Conservation (phyloP, 176 grass and related monocot genomes). For the Rhynchospora breviuscula region DNA sequence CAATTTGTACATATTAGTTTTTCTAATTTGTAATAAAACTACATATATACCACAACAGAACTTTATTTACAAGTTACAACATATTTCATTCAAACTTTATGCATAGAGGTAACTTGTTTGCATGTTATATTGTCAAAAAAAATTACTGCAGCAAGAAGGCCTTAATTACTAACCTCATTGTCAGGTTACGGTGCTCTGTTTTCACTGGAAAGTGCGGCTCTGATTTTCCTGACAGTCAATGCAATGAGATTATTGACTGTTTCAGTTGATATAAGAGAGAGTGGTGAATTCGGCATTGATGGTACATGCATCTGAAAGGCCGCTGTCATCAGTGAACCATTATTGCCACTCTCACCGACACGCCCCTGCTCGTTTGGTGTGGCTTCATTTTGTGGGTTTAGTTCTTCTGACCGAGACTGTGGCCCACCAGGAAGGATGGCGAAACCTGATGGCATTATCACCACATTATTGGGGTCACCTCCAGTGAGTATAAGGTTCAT, state of each 20-base stretch:
- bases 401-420: not conserved
- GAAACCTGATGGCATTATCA: conserved; percentile 59
- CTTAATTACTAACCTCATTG: not conserved
- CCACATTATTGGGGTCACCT: conserved; percentile 47
- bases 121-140: not conserved
- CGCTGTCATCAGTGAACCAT: conserved; percentile 53
- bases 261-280: conserved; percentile 52
- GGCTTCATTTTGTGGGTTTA: not conserved
- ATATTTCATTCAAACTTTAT: not conserved
- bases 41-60: not conserved
- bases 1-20: not conserved
- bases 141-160: not conserved
- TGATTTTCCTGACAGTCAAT: conserved; percentile 65
- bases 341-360: not conserved
- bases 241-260: conserved; percentile 69
- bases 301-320: conserved; percentile 78
- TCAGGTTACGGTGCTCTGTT: conserved; percentile 26
- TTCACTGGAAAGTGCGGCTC: conserved; percentile 34
- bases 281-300: conserved; percentile 41
- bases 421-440: conserved; percentile 60
- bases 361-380: not conserved
- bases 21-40: not conserved
- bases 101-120: not conserved
- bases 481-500: conserved; percentile 63
- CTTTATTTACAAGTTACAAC: not conserved